These are phyloP conservation scores for Rhazya stricta DNA, from an alignment of 257 asterid species.

Conservation along the genomic window DNA sequence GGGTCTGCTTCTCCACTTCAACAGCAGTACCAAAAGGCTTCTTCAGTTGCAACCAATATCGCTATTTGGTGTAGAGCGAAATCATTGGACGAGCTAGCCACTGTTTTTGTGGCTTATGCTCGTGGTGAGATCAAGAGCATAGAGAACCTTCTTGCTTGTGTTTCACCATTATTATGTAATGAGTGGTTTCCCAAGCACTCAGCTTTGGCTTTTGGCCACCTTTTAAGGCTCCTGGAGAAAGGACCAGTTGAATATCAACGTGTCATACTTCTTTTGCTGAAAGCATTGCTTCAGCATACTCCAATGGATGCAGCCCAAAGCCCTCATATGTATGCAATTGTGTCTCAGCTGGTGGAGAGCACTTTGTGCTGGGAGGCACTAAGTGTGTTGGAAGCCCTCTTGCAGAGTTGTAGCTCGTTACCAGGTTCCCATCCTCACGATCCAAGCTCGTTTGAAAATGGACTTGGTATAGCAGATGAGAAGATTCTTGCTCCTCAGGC, in stretches of 20 bases:
- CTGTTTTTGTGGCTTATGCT: slow-evolving; percentile 78
- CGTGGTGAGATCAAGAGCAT: slow-evolving; percentile 73
- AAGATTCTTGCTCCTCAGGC: slow-evolving; percentile 78
- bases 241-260: slow-evolving; percentile 96
- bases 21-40: slow-evolving; percentile 71
- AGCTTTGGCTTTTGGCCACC: slow-evolving; percentile 90
- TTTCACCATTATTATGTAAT: slow-evolving; percentile 77
- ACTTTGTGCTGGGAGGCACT: slow-evolving; percentile 98
- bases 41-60: slow-evolving; percentile 73
- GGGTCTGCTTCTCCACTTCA: slow-evolving; percentile 62
- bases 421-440: slow-evolving; percentile 79
- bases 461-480: slow-evolving; percentile 58
- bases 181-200: slow-evolving; percentile 98
- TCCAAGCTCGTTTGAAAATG: slow-evolving; percentile 60
- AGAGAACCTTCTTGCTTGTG: slow-evolving; percentile 86
- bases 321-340: slow-evolving; percentile 96
- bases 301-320: slow-evolving; percentile 95
- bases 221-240: slow-evolving; percentile 74
- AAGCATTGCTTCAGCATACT: slow-evolving; percentile 96
- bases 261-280: slow-evolving; percentile 83
- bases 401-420: slow-evolving; percentile 95
- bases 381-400: slow-evolving; percentile 93
- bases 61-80: slow-evolving; percentile 89
- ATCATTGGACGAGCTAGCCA: slow-evolving; percentile 74
- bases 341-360: slow-evolving; percentile 95